These are phyloP conservation scores for Tolypocladium paradoxum DNA, from an alignment of 2,329 filamentous ascomycete species.

Conservation along the genomic window DNA sequence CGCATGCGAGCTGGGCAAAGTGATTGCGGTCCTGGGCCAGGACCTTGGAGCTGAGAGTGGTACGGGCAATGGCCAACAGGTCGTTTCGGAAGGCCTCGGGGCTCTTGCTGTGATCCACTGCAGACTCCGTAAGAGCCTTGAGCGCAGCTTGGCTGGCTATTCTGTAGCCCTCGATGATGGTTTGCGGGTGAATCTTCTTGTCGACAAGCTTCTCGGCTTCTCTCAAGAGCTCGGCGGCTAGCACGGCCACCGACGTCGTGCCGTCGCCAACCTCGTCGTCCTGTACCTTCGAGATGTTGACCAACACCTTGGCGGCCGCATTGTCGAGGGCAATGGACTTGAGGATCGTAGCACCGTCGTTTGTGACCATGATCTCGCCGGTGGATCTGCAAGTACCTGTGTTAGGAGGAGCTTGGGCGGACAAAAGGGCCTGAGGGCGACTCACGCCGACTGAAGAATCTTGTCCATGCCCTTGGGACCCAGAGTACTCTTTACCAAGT, in stretches of 20 bases:
- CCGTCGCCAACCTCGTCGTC: conserved; percentile 98
- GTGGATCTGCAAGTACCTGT: conserved; percentile 54
- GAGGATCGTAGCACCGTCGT: conserved; percentile 95
- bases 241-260: conserved; percentile 92
- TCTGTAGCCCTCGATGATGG: conserved; percentile 97
- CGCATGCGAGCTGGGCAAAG: conserved; percentile 80
- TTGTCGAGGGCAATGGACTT: conserved; percentile 98
- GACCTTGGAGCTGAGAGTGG: conserved; percentile 95
- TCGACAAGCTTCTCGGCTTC: conserved; percentile 96
- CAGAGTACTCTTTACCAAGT: conserved; percentile 92
- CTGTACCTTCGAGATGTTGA: conserved; percentile 99
- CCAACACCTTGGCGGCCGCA: conserved; percentile 92
- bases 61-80: conserved; percentile 80
- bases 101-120: conserved; percentile 82
- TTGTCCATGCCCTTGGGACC: conserved; percentile 99
- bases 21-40: conserved; percentile 87
- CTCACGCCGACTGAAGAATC: conserved; percentile 88
- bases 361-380: conserved; percentile 95
- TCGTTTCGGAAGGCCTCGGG: conserved; percentile 80
- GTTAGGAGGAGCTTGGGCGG: conserved; percentile 4
- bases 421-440: conserved; percentile 13
- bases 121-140: conserved; percentile 68
- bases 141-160: conserved; percentile 90
- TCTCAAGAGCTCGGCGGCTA: conserved; percentile 87
- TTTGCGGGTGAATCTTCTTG: conserved; percentile 98